Evolutionary conservation across 2,329 filamentous ascomycete species (phyloP), one percentile per base, ranked within the genome.

Genomic region (Helotiales sp.): DNA sequence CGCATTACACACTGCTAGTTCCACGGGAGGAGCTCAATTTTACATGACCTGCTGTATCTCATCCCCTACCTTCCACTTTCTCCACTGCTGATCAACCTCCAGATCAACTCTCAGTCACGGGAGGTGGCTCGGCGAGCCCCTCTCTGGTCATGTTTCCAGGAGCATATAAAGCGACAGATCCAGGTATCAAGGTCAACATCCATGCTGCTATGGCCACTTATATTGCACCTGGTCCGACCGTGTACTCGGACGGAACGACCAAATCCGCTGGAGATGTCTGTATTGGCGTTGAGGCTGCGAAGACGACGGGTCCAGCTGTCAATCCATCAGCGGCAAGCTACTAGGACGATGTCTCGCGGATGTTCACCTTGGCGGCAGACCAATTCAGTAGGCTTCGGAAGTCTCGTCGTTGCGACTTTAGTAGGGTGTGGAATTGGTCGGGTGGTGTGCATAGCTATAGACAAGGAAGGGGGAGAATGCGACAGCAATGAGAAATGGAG

Each of bases 1-100:
- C 30, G 80, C 80, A 5, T 72, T 83, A 47, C 80, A 83, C 70
- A 79, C 81, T 19, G 80, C 80, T 19, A 69, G 70, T 61, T 65
- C 57, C 5, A 58, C 57, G 10, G 74, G 71, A 25, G 67, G 65
- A 9, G 72, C 73, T 17, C 73, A 76, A 56, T 73, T 73, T 59
- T 75, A 75, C 55, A 63, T 73, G 42, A 71, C 69, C 12, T 76
- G 72, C 62, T 71, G 24, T 42, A 54, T 10, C 29, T 48, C 25
- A 25, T 3, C 2, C 3, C 25, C 22, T 27, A 25, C 19, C 38
- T 24, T 33, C 46, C 27, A 19, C 13, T 31, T 10, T 4, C 13
- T 27, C 8, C 6, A 10, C 9, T 31, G 17, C 46, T 48, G 17
- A 48, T 31, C 9, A 29, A 10, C 5, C 30, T 25, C 5, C 22